Base-by-base conservation (phyloP, 768 basidiomycete species). In the Daedaleopsis sinensis region DNA sequence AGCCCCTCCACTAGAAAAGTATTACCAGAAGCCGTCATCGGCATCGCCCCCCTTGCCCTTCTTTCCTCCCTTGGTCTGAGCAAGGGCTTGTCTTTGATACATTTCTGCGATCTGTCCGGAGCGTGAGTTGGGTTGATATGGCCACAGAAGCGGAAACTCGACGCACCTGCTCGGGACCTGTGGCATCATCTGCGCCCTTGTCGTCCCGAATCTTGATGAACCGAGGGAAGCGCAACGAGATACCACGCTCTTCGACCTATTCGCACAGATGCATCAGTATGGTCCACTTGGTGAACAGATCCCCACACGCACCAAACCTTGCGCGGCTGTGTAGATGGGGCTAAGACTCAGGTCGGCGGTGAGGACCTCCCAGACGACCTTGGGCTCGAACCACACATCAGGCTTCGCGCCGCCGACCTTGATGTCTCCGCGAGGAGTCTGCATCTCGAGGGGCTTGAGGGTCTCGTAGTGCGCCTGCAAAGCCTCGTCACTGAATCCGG, bases 311-410 rank as follows among this genome's bases (percentile, higher is more conserved):
- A 94, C 94, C 78, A 92, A 69, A 68, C 95, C 95, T 71, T 94
- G 91, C 19, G 90, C 95, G 4, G 95, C 96, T n/a, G 91, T 91
- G 70, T 98, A 98, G 55, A 98, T 83, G 9, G 97, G 97, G 76
- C 96, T 98, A 77, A 98, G 77, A 74, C 94, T 97, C 69, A 99
- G 74, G 77, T 99, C 97, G 8, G 97, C 97, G 2, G 96, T 93
- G 70, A 98, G 83, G 50, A 99, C 96, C 77, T 99, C 97, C 96
- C 97, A 98, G 2, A 99, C 94, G 19, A 97, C 78, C 77, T 91
- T 92, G 19, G 97, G 96, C 72, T 98, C 96, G 74, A 99, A 96
- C 94, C 93, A 98, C 32, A 97, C 82, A 69, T 99, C 96, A 15
- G 97, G 96, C 72, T 98, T 98, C 43, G 95, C 95, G 5, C 90